Evolutionary conservation across 805 yeast genomes (phyloP), one percentile per base, ranked within the genome.

Genomic region (Candida caryicola): DNA sequence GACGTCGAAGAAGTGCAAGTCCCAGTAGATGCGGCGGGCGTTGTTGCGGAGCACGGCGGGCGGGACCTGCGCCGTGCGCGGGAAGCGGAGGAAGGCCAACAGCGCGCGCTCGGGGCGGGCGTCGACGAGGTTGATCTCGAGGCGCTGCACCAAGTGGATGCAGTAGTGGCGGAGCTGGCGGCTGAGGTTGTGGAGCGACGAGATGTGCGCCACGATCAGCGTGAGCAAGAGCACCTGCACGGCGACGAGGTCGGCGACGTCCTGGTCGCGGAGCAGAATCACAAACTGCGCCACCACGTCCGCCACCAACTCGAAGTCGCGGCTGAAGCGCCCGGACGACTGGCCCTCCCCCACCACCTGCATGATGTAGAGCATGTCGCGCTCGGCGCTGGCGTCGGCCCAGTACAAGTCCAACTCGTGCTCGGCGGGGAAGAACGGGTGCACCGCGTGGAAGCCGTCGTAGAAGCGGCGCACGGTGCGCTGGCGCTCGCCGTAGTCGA

Each of bases 1-100:
- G 7, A 75, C 71, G 51, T 75, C 81, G 36, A 75, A 60, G 47
- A 73, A 75, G 47, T 71, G 69, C 4, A 73, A 49, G 39, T 75
- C 81, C 80, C 80, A 75, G 43, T 73, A 66, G 8, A 73, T 62
- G 40, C 77, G 58, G 38, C 80, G 60, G 4, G 69, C 69, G 29
- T 61, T 51, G 40, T 66, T 68, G 25, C 19, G 17, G 14, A 50
- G 25, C 21, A 40, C 23, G 3, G 33, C 23, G 10, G 17, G 31
- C 4, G 52, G 39, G 16, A 52, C 41, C 21, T 40, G 44, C 3
- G 36, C 27, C n/a, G 50, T 33, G 23, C 57, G 37, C 5, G 51
- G 40, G 2, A 52, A 47, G 12, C 28, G 29, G 13, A 44, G 39
- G 7, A 45, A 41, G 15, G 31, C 3, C 16, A 15, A 27, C 14